Evolutionary conservation across 768 basidiomycete genomes (phyloP), one percentile per base, ranked within the genome.

Genomic region (Brasilioporus rufonigricans): DNA sequence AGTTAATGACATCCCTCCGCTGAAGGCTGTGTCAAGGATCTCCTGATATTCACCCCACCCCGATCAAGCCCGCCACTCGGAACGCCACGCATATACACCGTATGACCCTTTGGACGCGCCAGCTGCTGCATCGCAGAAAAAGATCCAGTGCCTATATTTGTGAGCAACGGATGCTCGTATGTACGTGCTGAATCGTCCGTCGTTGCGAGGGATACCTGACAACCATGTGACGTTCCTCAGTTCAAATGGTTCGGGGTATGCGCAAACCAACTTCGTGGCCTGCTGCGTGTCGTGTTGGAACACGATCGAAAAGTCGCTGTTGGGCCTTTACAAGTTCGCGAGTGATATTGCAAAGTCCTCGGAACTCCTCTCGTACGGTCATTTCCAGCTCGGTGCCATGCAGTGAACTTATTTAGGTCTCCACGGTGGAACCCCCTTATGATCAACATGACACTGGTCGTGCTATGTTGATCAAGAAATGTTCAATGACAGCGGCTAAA

Each of bases 221-320:
- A n/a, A n/a, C 21, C 26, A 12, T 9, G n/a, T 31, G 81, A 80
- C 74, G 4, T 75, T 75, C 38, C 58, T 78, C 54, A 70, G 62
- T 5, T 43, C 56, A 5, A 39, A 58, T 0, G 80, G 76, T 5
- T 71, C 66, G 0, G 82, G 82, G 1, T 83, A 83, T 55, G 64
- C 77, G 2, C 82, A 83, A 55, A 65, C 66, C 4, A 59, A 63
- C 0, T 83, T 83, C 47, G 46, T 10, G 1, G 33, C 56, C 0
- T 9, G 4, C 12, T 83, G 81, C 50, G 23, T 43, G 2, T 26
- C 35, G 3, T 83, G 81, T 50, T 19, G 38, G 0, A 61, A 65
- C 38, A 43, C 38, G 0, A 76, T 83, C 27, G 77, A 61, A 2
- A 76, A 73, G 53, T 67, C 74, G 14, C 47, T 58, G 9, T 61